phyloP scores from a whole-genome alignment of 495 filamentous ascomycete genomes.

The Penicillium flavigenum region DNA sequence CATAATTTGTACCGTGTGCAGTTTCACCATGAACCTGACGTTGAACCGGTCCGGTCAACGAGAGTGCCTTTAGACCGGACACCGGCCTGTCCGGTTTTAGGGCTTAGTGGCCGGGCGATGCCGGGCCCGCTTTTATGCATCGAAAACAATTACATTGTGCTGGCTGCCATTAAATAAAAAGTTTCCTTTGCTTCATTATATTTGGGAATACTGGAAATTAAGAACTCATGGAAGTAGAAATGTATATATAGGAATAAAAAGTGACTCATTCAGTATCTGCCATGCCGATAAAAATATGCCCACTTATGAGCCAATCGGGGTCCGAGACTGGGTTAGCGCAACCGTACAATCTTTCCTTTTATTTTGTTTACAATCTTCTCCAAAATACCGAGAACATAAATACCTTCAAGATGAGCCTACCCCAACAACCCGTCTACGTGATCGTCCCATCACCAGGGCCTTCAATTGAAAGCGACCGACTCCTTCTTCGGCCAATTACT shows the following conservation, averaged over 20 bases:
- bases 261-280: not conserved
- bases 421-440: slow-evolving; percentile 16
- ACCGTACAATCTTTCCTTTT: not conserved
- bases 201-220: not conserved
- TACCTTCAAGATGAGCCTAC: slow-evolving; percentile 4
- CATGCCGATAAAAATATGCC: not conserved
- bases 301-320: slow-evolving; percentile 4
- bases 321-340: slow-evolving; percentile 13
- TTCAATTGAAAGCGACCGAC: slow-evolving; percentile 24
- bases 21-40: not conserved
- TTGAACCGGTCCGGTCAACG: not conserved
- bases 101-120: not conserved
- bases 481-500: slow-evolving; percentile 22
- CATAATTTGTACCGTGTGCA: slow-evolving; percentile 2
- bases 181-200: too few species aligned
- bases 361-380: not conserved
- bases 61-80: not conserved
- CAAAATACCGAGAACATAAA: not conserved
- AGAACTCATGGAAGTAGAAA: not conserved
- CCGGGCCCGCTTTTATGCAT: not conserved
- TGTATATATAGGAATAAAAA: not conserved
- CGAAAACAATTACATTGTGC: not conserved
- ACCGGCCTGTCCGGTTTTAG: not conserved
- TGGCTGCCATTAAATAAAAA: not conserved
- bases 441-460: slow-evolving; percentile 10